phyloP scores from a whole-genome alignment of 2,329 filamentous ascomycete species.

The Pseudogymnoascus verrucosus region DNA sequence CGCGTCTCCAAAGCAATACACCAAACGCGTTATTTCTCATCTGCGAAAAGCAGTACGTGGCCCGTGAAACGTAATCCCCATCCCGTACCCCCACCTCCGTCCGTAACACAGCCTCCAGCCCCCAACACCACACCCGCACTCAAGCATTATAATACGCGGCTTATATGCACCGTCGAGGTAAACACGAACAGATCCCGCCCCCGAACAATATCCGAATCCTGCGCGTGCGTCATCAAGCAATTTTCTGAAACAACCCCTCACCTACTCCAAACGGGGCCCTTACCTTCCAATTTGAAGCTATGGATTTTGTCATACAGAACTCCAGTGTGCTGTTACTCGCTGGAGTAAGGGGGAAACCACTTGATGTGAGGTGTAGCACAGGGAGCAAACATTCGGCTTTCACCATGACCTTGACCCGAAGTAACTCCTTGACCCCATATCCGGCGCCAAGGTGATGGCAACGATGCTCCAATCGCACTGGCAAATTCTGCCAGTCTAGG shows the following conservation, averaged over 20 bases:
- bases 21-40: not conserved
- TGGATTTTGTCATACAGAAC: not conserved
- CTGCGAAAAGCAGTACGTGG: not conserved
- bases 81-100: not conserved
- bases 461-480: not conserved
- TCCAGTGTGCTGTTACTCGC: not conserved
- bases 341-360: slow-evolving; percentile 1
- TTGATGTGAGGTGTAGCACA: not conserved
- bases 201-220: not conserved
- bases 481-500: not conserved
- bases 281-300: not conserved
- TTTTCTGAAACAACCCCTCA: slow-evolving; percentile 4
- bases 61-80: not conserved
- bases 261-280: not conserved
- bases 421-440: not conserved
- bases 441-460: not conserved
- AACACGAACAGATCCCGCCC: not conserved
- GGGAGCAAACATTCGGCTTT: not conserved
- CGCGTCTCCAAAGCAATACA: not conserved
- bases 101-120: not conserved
- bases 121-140: not conserved
- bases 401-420: not conserved
- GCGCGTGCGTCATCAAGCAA: not conserved
- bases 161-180: not conserved
- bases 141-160: not conserved